phyloP scores from a whole-genome alignment of 2,329 filamentous ascomycete species.

The Coniochaeta sp. region DNA sequence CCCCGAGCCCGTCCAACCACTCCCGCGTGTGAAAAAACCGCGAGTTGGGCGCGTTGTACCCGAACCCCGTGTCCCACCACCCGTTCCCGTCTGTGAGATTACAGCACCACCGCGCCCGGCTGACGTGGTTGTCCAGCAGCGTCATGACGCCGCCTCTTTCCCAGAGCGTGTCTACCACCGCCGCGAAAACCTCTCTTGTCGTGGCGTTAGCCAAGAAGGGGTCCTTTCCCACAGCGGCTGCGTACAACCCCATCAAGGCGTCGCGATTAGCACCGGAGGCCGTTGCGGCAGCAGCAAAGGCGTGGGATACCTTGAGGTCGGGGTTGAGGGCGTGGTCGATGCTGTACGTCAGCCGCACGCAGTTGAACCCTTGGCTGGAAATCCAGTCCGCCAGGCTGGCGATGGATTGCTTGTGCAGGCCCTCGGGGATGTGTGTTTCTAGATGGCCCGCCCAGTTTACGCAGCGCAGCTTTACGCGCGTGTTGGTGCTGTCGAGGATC shows the following conservation, averaged over 20 bases:
- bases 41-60: slow-evolving; percentile 41
- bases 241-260: slow-evolving; percentile 33
- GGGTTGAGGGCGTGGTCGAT: slow-evolving; percentile 50
- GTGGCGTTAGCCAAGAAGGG: slow-evolving; percentile 40
- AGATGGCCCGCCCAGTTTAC: slow-evolving; percentile 56
- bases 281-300: slow-evolving; percentile 36
- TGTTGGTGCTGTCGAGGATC: slow-evolving; percentile 37
- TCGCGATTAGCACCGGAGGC: slow-evolving; percentile 30
- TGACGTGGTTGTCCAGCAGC: slow-evolving; percentile 58
- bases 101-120: slow-evolving; percentile 55
- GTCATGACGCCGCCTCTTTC: slow-evolving; percentile 46
- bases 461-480: slow-evolving; percentile 51
- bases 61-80: slow-evolving; percentile 48
- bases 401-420: slow-evolving; percentile 48
- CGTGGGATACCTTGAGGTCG: slow-evolving; percentile 29
- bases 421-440: slow-evolving; percentile 53
- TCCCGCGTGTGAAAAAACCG: slow-evolving; percentile 46
- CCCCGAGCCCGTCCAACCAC: slow-evolving; percentile 45
- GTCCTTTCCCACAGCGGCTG: slow-evolving; percentile 34
- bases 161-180: slow-evolving; percentile 45
- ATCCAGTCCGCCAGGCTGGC: slow-evolving; percentile 45
- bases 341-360: slow-evolving; percentile 54
- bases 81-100: slow-evolving; percentile 48
- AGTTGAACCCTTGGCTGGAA: slow-evolving; percentile 49
- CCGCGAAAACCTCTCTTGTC: slow-evolving; percentile 42